phyloP scores from a whole-genome alignment of 768 basidiomycete species.

The Lenzites betulinus region DNA sequence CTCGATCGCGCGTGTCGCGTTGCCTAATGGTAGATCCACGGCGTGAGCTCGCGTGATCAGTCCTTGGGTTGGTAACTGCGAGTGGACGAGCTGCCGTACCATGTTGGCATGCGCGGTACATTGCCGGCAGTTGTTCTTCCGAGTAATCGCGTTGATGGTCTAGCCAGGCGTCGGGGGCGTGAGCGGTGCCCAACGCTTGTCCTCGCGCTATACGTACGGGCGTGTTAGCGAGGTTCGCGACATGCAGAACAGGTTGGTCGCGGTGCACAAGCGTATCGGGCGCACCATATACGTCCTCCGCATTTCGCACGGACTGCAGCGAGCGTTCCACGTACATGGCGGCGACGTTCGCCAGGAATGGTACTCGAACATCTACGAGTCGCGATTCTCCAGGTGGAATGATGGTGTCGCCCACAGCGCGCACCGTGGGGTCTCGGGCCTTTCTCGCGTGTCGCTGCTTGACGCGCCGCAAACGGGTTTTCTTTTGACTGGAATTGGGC shows the following conservation, averaged over 20 bases:
- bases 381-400: conserved; percentile 4
- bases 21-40: not conserved
- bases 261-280: conserved; percentile 4
- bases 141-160: not conserved
- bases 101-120: not conserved
- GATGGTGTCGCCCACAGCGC: not conserved
- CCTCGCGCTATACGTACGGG: conserved; percentile 4
- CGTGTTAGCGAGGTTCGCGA: conserved; percentile 13
- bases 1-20: not conserved
- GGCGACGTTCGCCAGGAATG: not conserved
- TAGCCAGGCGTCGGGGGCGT: conserved; percentile 6
- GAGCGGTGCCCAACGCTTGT: conserved; percentile 10
- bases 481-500: not conserved
- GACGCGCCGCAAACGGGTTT: not conserved
- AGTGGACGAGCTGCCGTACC: not conserved
- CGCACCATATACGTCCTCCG: conserved; percentile 1
- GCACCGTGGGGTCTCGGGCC: not conserved
- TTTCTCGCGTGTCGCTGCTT: not conserved
- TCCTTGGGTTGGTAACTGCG: not conserved
- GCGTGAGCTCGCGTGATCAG: not conserved
- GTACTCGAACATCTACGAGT: not conserved
- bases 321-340: conserved; percentile 2
- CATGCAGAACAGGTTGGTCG: not conserved
- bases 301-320: not conserved
- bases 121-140: not conserved